Conservation (phyloP, 2,329 filamentous ascomycete genomes). For the Talaromyces sp. region DNA sequence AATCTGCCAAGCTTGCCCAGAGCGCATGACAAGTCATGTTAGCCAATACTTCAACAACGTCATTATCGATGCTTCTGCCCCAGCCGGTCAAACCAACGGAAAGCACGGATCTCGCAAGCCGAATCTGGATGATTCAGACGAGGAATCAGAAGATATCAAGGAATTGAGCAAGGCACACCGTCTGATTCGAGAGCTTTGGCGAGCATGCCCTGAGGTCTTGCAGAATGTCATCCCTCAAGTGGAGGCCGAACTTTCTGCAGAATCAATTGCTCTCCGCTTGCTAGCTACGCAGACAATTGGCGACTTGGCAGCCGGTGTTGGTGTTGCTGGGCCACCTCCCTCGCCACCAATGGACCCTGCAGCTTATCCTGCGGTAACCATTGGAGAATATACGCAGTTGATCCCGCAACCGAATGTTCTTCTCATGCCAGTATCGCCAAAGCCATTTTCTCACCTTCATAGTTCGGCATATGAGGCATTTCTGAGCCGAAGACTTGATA, state of each 20-base stretch:
- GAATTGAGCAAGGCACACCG: constrained; percentile 88
- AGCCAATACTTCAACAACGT: constrained; percentile 97
- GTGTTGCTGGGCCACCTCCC: constrained; percentile 82
- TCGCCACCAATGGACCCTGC: constrained; percentile 73
- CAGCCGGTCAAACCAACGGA: constrained; percentile 59
- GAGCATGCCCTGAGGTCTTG: constrained; percentile 82
- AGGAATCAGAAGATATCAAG: constrained; percentile 79
- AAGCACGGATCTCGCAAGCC: constrained; percentile 47
- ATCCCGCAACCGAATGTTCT: constrained; percentile 64
- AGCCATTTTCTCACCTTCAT: constrained; percentile 86
- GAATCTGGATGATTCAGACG: constrained; percentile 64
- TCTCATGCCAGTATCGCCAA: constrained; percentile 80
- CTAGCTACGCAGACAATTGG: constrained; percentile 93
- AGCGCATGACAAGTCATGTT: constrained; percentile 93
- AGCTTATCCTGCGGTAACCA: constrained; percentile 70
- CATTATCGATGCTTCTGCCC: constrained; percentile 80
- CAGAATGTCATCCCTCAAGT: constrained; percentile 93
- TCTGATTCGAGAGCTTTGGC: constrained; percentile 89
- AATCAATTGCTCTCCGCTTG: constrained; percentile 82
- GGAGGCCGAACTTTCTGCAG: constrained; percentile 86
- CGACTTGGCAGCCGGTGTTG: constrained; percentile 92
- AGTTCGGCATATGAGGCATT: constrained; percentile 79
- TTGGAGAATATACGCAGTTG: constrained; percentile 51
- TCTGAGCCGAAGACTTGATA: constrained; percentile 82
- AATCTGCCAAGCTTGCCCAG: constrained; percentile 83